Evolutionary conservation across 257 asterid genomes (phyloP).

Genomic region (Plantago major): DNA sequence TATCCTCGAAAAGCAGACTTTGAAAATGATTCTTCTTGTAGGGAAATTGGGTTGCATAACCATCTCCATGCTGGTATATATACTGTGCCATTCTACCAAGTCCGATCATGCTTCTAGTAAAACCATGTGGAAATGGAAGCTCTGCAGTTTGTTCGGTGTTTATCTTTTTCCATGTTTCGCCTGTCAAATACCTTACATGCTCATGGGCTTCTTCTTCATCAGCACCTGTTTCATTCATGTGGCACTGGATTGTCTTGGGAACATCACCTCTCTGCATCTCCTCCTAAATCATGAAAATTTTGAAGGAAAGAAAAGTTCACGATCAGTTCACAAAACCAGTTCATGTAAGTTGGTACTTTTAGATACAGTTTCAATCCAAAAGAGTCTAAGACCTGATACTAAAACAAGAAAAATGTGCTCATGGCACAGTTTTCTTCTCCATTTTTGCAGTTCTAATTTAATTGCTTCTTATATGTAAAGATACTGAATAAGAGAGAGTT

Average conservation of each 20-base stretch:
- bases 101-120: slow-evolving; percentile 27
- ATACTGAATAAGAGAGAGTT: background rate
- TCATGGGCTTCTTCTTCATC: slow-evolving; percentile 19
- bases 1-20: too few relatives aligned
- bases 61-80: slow-evolving; percentile 53
- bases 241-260: slow-evolving; percentile 21
- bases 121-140: slow-evolving; percentile 14
- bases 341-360: too few relatives aligned
- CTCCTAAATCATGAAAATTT: background rate
- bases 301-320: too few relatives aligned
- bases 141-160: slow-evolving; percentile 17
- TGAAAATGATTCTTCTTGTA: background rate
- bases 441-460: too few relatives aligned
- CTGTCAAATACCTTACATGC: slow-evolving; percentile 14
- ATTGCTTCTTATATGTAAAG: background rate
- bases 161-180: slow-evolving; percentile 39
- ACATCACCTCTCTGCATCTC: slow-evolving; percentile 20
- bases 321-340: too few relatives aligned
- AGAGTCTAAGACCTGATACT: too few relatives aligned
- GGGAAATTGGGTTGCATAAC: slow-evolving; percentile 28
- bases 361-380: too few relatives aligned
- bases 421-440: too few relatives aligned
- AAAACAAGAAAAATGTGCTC: too few relatives aligned
- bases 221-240: slow-evolving; percentile 36
- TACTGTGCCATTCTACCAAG: slow-evolving; percentile 44